Conservation (phyloP, 129 eudicot species). For the Chrysanthemum lavandulifolium region DNA sequence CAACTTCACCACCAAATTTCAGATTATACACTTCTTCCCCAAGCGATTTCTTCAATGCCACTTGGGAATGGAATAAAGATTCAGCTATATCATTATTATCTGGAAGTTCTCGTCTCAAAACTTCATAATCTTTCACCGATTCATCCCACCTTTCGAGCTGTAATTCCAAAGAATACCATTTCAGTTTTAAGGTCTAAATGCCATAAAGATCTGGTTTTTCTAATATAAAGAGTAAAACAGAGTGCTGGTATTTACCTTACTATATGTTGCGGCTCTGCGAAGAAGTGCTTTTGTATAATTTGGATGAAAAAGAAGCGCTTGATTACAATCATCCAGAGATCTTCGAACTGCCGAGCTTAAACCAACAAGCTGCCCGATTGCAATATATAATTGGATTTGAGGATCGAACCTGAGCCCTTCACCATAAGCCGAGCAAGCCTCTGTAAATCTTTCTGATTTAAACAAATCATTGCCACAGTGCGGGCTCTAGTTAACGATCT, state of each 20-base stretch:
- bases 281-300: slow-evolving; percentile 86
- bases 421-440: slow-evolving; percentile 90
- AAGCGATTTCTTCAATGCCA: slow-evolving; percentile 75
- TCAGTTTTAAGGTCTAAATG: not conserved
- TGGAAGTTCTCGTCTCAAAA: slow-evolving; percentile 65
- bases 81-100: slow-evolving; percentile 70
- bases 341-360: slow-evolving; percentile 72
- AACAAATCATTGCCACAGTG: slow-evolving; percentile 82
- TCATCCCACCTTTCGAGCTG: slow-evolving; percentile 94
- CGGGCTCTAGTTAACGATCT: slow-evolving; percentile 69
- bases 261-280: slow-evolving; percentile 81
- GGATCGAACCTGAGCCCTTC: slow-evolving; percentile 81
- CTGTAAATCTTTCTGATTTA: slow-evolving; percentile 82
- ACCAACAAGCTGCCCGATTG: slow-evolving; percentile 98
- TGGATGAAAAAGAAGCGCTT: slow-evolving; percentile 81
- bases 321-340: slow-evolving; percentile 84
- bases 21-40: slow-evolving; percentile 79
- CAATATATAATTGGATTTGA: slow-evolving; percentile 75
- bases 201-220: not conserved
- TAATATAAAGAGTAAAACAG: not conserved
- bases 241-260: slow-evolving; percentile 49
- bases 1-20: slow-evolving; percentile 97
- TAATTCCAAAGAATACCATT: slow-evolving; percentile 8
- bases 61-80: slow-evolving; percentile 86
- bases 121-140: slow-evolving; percentile 92